Conservation (phyloP, 163 green algal species). For the Volvox carteri region DNA sequence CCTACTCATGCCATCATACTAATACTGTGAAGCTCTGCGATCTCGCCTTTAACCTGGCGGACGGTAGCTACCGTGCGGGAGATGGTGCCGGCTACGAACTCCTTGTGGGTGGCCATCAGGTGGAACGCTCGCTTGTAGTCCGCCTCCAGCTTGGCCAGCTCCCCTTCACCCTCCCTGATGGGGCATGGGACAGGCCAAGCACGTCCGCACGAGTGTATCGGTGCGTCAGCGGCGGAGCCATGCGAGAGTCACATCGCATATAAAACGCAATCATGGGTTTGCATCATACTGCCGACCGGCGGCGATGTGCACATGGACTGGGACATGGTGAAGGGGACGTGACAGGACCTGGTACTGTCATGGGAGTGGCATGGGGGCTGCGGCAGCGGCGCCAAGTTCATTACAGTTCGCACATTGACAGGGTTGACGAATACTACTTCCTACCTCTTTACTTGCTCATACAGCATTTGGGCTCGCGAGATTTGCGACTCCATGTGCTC, state of each 20-base stretch:
- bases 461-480: conserved; percentile 50
- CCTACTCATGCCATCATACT: too few species aligned
- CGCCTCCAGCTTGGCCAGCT: conserved; percentile 61
- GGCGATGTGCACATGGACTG: too few species aligned
- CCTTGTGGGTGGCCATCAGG: conserved; percentile 64
- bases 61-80: neutral
- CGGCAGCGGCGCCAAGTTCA: neutral
- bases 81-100: neutral
- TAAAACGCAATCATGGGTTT: neutral
- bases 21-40: neutral
- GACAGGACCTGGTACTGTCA: too few species aligned
- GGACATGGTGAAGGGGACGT: too few species aligned
- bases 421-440: neutral
- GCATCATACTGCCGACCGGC: neutral
- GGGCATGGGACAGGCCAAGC: neutral
- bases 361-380: neutral
- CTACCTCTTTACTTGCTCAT: conserved; percentile 71
- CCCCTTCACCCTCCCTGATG: conserved; percentile 62
- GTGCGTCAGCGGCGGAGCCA: neutral
- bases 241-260: neutral
- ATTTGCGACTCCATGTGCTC: conserved; percentile 66
- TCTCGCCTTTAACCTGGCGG: conserved; percentile 17
- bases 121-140: conserved; percentile 64
- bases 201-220: neutral
- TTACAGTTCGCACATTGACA: neutral